Evolutionary conservation across 164 flowering plant species (phyloP).

Genomic region (Chimonanthus salicifolius): DNA sequence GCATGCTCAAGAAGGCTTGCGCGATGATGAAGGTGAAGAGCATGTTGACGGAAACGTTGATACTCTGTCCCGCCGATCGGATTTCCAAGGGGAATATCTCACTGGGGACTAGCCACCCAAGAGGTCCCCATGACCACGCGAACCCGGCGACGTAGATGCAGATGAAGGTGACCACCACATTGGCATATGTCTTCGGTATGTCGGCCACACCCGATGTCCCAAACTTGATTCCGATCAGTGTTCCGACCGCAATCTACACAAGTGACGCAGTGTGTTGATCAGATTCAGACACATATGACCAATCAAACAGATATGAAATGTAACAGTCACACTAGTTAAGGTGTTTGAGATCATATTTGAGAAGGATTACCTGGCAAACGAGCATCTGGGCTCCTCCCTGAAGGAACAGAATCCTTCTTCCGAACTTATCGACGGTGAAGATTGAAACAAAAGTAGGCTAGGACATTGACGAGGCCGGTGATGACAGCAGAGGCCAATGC

Average conservation of each 20-base stretch:
- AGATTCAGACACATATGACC: too few relatives aligned
- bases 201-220: background rate
- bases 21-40: constrained; percentile 1
- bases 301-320: too few relatives aligned
- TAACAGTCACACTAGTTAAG: too few relatives aligned
- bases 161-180: background rate
- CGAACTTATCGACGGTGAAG: constrained; percentile 15
- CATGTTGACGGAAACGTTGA: background rate
- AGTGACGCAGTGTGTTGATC: background rate
- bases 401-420: constrained; percentile 23
- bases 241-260: background rate
- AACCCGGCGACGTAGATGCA: constrained; percentile 7
- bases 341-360: too few relatives aligned
- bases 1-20: background rate
- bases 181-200: background rate
- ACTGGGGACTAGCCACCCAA: background rate
- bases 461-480: constrained; percentile 21
- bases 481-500: constrained; percentile 24
- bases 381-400: constrained; percentile 27
- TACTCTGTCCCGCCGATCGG: constrained; percentile 6
- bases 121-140: constrained; percentile 6
- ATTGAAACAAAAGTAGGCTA: constrained; percentile 22
- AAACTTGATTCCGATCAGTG: background rate
- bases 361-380: constrained; percentile 17
- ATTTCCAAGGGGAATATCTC: too few relatives aligned